phyloP scores from a whole-genome alignment of 2,329 filamentous ascomycete species.

The Dothistroma pini region DNA sequence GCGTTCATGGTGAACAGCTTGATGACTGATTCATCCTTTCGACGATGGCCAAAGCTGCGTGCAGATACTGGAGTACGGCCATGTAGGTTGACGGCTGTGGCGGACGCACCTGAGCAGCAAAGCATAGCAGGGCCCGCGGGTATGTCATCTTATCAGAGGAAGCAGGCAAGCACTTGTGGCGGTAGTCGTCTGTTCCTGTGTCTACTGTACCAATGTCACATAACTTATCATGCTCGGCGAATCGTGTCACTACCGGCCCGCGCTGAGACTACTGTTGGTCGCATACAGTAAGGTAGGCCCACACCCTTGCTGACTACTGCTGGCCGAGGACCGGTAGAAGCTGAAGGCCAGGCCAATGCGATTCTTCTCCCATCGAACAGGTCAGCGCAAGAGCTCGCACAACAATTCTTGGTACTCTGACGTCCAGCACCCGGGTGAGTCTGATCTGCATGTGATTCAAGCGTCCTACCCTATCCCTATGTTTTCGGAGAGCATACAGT shows the following conservation, averaged over 20 bases:
- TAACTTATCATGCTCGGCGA: neutral
- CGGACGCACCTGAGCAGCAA: neutral
- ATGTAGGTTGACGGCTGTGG: neutral
- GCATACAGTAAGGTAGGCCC: neutral
- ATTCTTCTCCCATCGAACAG: constrained; percentile 1
- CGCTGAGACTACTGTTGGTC: neutral
- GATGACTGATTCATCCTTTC: neutral
- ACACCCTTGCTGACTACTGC: neutral
- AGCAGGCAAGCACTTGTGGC: neutral
- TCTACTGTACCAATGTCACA: neutral
- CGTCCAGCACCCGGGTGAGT: constrained; percentile 13
- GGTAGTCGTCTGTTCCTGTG: neutral
- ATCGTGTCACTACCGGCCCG: neutral
- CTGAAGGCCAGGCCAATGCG: neutral
- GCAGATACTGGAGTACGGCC: neutral
- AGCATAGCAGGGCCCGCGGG: neutral
- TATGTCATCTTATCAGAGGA: neutral
- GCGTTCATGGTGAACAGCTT: neutral
- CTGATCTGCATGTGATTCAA: neutral
- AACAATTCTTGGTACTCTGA: constrained; percentile 13
- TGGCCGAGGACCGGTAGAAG: neutral
- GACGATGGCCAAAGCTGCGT: neutral
- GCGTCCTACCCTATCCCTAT: neutral
- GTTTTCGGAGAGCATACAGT: neutral
- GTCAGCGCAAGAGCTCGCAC: constrained; percentile 5